Evolutionary conservation across 306 rosid species (phyloP).

Genomic region (Acacia acuminata): DNA sequence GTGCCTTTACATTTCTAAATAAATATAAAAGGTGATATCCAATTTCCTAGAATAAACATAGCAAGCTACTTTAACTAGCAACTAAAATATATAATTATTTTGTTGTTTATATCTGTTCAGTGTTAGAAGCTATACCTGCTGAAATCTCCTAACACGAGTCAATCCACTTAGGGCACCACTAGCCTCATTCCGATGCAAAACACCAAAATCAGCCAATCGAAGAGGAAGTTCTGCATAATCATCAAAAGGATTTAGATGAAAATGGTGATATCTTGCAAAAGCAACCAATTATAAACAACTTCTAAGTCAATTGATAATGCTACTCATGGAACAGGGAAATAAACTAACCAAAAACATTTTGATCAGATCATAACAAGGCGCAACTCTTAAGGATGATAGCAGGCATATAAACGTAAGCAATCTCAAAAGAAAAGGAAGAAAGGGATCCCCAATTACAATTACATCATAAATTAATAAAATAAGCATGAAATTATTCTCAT

Average conservation of each 20-base stretch:
- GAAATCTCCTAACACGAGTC: slow-evolving; percentile 96
- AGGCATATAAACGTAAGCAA: neutral
- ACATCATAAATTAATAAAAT: neutral
- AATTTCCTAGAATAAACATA: neutral
- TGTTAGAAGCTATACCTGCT: slow-evolving; percentile 63
- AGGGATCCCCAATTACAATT: neutral
- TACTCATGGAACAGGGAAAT: slow-evolving; percentile 6
- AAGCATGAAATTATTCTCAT: neutral
- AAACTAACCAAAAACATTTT: neutral
- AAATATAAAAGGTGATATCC: slow-evolving; percentile 14
- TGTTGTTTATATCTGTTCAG: neutral
- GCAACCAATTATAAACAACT: neutral
- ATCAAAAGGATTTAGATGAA: slow-evolving; percentile 9
- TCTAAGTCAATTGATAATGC: slow-evolving; percentile 2
- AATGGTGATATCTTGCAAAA: neutral
- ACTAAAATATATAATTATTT: neutral
- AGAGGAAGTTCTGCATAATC: slow-evolving; percentile 87
- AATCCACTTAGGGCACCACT: slow-evolving; percentile 98
- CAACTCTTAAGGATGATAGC: neutral
- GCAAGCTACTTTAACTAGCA: neutral
- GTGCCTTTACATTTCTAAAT: neutral
- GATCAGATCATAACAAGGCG: neutral
- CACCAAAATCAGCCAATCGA: slow-evolving; percentile 95
- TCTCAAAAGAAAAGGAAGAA: neutral
- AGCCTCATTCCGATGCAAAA: slow-evolving; percentile 97